Conservation (phyloP, 2,329 filamentous ascomycete genomes). For the Penicillium sp. region DNA sequence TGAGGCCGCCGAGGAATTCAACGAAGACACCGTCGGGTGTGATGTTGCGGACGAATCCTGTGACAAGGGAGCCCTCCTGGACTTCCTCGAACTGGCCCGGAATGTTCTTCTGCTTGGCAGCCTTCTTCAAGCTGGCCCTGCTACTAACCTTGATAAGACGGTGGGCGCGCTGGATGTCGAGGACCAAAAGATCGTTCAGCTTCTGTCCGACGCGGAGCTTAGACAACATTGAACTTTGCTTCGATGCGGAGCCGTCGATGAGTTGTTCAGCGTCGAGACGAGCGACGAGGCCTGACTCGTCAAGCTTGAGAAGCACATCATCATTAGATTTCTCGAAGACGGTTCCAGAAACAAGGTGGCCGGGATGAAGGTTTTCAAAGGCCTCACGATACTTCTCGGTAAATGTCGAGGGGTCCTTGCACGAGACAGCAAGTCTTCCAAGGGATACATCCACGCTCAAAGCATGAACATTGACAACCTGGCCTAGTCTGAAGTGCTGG, state of each 20-base stretch:
- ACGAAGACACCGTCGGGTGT: conserved; percentile 74
- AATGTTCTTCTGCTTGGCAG: conserved; percentile 61
- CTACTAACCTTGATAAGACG: conserved; percentile 67
- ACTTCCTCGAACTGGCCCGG: conserved; percentile 64
- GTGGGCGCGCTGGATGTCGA: conserved; percentile 75
- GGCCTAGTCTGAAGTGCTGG: conserved; percentile 80
- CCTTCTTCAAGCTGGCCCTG: conserved; percentile 73
- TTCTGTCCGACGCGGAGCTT: conserved; percentile 77
- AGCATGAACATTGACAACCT: conserved; percentile 86
- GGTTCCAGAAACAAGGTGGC: conserved; percentile 65
- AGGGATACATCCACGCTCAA: conserved; percentile 65
- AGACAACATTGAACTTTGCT: conserved; percentile 66
- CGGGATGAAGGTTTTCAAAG: conserved; percentile 63
- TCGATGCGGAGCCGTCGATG: conserved; percentile 71
- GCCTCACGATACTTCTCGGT: conserved; percentile 66
- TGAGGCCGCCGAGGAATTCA: conserved; percentile 71
- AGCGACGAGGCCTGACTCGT: conserved; percentile 65
- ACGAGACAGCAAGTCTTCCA: conserved; percentile 73
- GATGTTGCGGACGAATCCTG: conserved; percentile 78
- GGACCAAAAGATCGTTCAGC: conserved; percentile 68
- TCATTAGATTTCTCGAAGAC: conserved; percentile 74
- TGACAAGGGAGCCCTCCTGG: conserved; percentile 57
- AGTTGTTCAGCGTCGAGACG: conserved; percentile 69
- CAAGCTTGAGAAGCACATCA: conserved; percentile 67
- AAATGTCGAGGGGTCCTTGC: conserved; percentile 76